Conservation (phyloP, 2,329 filamentous ascomycete species). For the Ophiostoma triangulosporum region DNA sequence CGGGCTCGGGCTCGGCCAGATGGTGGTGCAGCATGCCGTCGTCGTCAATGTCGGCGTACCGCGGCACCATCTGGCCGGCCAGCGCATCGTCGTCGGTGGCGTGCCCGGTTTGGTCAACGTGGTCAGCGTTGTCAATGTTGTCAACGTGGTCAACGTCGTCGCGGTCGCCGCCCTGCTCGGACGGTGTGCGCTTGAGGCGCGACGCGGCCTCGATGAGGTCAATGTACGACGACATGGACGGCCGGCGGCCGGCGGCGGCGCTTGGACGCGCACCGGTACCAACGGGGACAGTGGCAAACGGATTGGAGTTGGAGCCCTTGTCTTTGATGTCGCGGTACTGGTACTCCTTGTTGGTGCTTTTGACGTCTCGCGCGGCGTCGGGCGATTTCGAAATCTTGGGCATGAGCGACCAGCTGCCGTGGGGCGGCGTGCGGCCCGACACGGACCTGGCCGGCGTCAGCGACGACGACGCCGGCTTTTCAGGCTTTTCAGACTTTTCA, state of each 20-base stretch:
- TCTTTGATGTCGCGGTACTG: neutral
- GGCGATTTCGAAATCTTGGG: slow-evolving; percentile 5
- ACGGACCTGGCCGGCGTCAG: neutral
- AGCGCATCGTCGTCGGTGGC: neutral
- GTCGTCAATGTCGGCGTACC: neutral
- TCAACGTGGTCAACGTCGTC: neutral
- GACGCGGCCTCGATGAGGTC: slow-evolving; percentile 16
- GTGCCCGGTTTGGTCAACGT: neutral
- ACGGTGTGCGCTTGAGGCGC: slow-evolving; percentile 10
- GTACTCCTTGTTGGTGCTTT: neutral
- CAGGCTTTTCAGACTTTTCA: neutral
- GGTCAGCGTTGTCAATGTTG: neutral
- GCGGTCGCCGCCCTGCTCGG: slow-evolving; percentile 5
- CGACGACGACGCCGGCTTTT: neutral
- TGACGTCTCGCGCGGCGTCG: neutral
- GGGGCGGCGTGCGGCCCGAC: neutral
- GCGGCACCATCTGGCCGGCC: neutral
- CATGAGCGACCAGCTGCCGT: slow-evolving; percentile 8
- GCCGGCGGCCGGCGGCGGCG: neutral
- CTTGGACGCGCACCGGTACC: neutral
- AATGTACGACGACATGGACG: slow-evolving; percentile 10
- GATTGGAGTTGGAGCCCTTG: neutral
- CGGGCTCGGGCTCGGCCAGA: slow-evolving; percentile 4
- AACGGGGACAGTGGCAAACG: neutral
- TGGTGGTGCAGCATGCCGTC: neutral